A percentile compares a stretch with the other conserved stretches of the same genome.
These are phyloP conservation scores for Colletotrichum graminicola DNA, from an alignment of 2,329 filamentous ascomycete species.

Conservation along the genomic window DNA sequence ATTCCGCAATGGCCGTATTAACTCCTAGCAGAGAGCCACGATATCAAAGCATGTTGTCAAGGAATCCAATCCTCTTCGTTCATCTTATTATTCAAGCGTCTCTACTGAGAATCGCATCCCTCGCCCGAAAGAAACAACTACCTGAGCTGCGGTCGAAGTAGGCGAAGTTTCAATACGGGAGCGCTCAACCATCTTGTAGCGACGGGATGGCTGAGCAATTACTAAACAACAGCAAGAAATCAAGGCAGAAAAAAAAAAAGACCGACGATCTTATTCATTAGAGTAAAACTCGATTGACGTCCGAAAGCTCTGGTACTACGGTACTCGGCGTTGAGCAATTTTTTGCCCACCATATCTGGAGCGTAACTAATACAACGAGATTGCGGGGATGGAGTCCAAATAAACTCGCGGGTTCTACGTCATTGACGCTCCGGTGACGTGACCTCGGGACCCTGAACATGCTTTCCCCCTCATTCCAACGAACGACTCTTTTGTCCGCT, in stretches of 20 bases:
- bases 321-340: constrained; percentile 14
- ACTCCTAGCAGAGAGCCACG: not conserved
- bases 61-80: no score
- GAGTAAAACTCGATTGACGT: constrained; percentile 22
- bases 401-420: constrained; percentile 30
- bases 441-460: constrained; percentile 17
- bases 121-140: not conserved
- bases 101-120: not conserved
- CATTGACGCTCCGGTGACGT: constrained; percentile 38
- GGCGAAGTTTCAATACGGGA: not conserved
- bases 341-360: not conserved
- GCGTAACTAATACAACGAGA: no score
- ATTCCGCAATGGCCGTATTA: no score
- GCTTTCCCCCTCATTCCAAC: not conserved
- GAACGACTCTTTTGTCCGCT: not conserved
- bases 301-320: not conserved
- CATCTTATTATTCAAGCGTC: not conserved
- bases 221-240: not conserved
- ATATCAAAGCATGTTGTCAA: not conserved
- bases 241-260: not conserved
- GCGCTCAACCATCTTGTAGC: not conserved
- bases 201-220: not conserved
- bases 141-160: not conserved
- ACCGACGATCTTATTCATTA: not conserved
- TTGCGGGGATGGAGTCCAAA: constrained; percentile 7